Evolutionary conservation across 2,329 filamentous ascomycete species (phyloP).

Genomic region (Pseudogymnoascus sp.): DNA sequence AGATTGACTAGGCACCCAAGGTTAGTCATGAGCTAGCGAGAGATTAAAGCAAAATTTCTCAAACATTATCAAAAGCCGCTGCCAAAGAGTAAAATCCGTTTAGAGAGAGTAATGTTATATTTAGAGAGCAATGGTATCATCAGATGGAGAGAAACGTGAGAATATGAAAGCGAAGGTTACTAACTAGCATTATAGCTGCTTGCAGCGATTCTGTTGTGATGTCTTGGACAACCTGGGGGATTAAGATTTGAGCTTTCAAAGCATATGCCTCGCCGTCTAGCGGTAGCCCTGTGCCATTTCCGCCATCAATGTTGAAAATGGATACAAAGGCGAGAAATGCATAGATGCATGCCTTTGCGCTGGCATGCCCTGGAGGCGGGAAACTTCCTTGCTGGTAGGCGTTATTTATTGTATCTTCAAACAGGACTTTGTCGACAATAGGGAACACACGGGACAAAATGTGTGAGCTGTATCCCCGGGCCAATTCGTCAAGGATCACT

Average conservation of each 20-base stretch:
- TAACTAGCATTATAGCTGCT: conserved; percentile 40
- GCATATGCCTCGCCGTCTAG: conserved; percentile 36
- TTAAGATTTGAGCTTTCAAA: conserved; percentile 34
- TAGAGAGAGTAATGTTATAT: not conserved
- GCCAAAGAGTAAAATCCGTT: not conserved
- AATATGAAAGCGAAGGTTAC: conserved; percentile 18
- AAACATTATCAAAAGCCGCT: not conserved
- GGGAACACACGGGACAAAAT: conserved; percentile 33
- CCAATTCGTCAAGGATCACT: not conserved
- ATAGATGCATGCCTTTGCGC: conserved; percentile 39
- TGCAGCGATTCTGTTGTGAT: conserved; percentile 37
- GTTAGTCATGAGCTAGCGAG: not conserved
- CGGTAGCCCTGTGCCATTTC: conserved; percentile 12
- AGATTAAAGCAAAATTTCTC: not conserved
- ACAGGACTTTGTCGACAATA: conserved; percentile 38
- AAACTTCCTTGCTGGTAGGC: conserved; percentile 33
- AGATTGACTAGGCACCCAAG: not conserved
- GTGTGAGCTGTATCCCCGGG: not conserved
- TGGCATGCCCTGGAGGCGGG: conserved; percentile 25
- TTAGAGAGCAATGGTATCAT: not conserved
- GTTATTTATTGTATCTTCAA: conserved; percentile 35
- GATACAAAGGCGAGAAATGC: conserved; percentile 38
- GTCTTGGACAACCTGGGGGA: conserved; percentile 37
- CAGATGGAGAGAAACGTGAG: not conserved
- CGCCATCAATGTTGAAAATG: conserved; percentile 19